Percentiles rank a stretch among this genome's conserved stretches.
Conservation (phyloP, 768 basidiomycete genomes). For the Boletus rufocinnamomeus region DNA sequence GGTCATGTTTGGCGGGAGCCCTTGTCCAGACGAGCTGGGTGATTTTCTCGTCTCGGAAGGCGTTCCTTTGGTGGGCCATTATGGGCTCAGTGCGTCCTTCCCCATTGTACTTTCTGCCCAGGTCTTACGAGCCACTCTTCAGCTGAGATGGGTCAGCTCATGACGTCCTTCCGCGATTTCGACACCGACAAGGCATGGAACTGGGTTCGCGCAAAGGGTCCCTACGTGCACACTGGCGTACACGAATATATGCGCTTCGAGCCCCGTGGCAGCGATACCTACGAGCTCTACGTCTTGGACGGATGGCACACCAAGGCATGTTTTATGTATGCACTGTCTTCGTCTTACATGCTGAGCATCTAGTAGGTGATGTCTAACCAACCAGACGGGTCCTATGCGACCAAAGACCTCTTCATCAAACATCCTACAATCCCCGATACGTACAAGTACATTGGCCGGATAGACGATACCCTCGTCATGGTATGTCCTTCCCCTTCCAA, state of each 20-base stretch:
- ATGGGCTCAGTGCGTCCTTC: slow-evolving; percentile 46
- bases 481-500: slow-evolving; percentile 4
- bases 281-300: slow-evolving; percentile 51
- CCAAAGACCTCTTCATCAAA: slow-evolving; percentile 53
- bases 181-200: slow-evolving; percentile 56
- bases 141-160: slow-evolving; percentile 41
- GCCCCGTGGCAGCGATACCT: slow-evolving; percentile 41
- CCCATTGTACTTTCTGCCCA: background rate
- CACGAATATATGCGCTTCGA: slow-evolving; percentile 45
- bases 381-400: slow-evolving; percentile 55
- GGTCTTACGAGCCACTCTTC: background rate
- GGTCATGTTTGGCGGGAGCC: slow-evolving; percentile 53
- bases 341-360: background rate
- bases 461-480: slow-evolving; percentile 56
- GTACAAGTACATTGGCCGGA: slow-evolving; percentile 53
- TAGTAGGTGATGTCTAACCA: slow-evolving; percentile 40
- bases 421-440: slow-evolving; percentile 44
- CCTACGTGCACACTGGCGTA: slow-evolving; percentile 18
- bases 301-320: slow-evolving; percentile 52
- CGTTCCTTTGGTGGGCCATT: slow-evolving; percentile 49
- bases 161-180: slow-evolving; percentile 52
- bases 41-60: slow-evolving; percentile 50
- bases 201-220: slow-evolving; percentile 44
- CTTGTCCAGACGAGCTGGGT: slow-evolving; percentile 56
- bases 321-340: slow-evolving; percentile 9